Conservation (phyloP, 208 protist genomes). For the Leishmania turanica region DNA sequence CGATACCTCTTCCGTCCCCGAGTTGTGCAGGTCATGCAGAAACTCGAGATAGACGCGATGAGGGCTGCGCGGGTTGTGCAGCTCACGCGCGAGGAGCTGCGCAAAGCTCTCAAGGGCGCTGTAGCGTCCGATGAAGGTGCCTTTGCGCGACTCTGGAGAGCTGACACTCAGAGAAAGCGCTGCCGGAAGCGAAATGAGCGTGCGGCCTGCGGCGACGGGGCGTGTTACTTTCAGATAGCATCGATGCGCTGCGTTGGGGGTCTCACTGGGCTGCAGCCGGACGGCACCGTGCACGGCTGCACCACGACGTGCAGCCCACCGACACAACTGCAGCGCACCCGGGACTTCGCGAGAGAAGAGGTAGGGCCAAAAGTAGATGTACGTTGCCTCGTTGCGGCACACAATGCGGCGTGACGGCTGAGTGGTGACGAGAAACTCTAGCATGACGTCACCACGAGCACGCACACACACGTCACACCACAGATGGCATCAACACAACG, state of each 20-base stretch:
- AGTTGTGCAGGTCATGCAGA: slow-evolving; percentile 85
- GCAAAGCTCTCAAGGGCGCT: slow-evolving; percentile 49
- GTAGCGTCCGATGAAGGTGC: slow-evolving; percentile 36
- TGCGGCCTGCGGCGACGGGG: slow-evolving; percentile 32
- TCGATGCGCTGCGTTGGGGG: slow-evolving; percentile 3
- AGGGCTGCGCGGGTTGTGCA: slow-evolving; percentile 65
- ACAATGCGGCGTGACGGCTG: slow-evolving; percentile 50
- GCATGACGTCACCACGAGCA: slow-evolving; percentile 25
- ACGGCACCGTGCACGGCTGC: slow-evolving; percentile 69
- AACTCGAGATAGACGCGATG: slow-evolving; percentile 81
- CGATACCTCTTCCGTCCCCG: slow-evolving; percentile 44
- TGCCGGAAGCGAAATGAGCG: slow-evolving; percentile 69
- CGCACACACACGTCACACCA: neutral
- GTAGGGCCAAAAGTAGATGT: slow-evolving; percentile 76
- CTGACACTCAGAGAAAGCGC: slow-evolving; percentile 38
- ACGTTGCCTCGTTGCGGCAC: slow-evolving; percentile 66
- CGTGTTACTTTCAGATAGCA: slow-evolving; percentile 55
- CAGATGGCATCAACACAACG: neutral
- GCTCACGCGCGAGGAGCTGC: slow-evolving; percentile 59
- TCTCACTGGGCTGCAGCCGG: slow-evolving; percentile 35
- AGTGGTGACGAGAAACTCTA: slow-evolving; percentile 46
- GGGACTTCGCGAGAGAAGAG: slow-evolving; percentile 61
- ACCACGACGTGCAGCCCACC: slow-evolving; percentile 69
- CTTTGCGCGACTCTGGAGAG: slow-evolving; percentile 7
- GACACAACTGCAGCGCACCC: slow-evolving; percentile 57